Base-by-base conservation (phyloP, 2,329 filamentous ascomycete species). In the Trichoderma sp. region DNA sequence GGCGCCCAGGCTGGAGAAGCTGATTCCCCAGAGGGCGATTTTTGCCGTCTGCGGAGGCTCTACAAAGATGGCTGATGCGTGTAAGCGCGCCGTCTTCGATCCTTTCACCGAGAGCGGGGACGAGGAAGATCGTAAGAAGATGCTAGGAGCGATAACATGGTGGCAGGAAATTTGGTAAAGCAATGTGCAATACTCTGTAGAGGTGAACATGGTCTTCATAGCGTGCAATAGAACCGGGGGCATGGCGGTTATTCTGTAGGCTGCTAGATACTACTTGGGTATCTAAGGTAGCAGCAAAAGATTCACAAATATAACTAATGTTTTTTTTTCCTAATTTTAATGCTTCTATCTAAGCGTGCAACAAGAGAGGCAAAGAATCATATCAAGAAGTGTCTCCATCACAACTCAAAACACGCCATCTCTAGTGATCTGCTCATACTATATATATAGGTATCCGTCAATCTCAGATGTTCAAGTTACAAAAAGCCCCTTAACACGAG, bases 91-190 rank as follows among this genome's bases (percentile, higher is more conserved):
- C 2, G 78, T 89, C 12, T 79, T 81, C 50, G 84, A 86, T 54
- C 82, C 80, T 1, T 81, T 84, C 70, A 78, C 83, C 2, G 73
- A 78, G 9, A 78, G 80, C 10, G 73, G 73, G 3, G 73, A 79
- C 12, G 73, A 78, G n/a, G 79, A 79, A 32, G 73, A 76, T 64
- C 81, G 83, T 1, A 80, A 82, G 72, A 73, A 70, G 64, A 71
- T 75, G 35, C 75, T 82, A 58, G 74, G 75, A 1, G 73, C 72
- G 7, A 70, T 81, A 53, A 81, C 77, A 8, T 84, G 83, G 76
- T 87, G 86, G 84, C 84, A 88, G 75, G 86, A 89, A 75, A 87
- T 86, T 29, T 89, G 86, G 64, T 68, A 42, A 39, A 65, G 9
- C 19, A 5, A 2, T 17, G 6, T 15, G 10, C 32, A 3, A 19